These are phyloP conservation scores for Parasarocladium wereldwijsianum DNA, from an alignment of 2,329 filamentous ascomycete species.

Conservation along the genomic window DNA sequence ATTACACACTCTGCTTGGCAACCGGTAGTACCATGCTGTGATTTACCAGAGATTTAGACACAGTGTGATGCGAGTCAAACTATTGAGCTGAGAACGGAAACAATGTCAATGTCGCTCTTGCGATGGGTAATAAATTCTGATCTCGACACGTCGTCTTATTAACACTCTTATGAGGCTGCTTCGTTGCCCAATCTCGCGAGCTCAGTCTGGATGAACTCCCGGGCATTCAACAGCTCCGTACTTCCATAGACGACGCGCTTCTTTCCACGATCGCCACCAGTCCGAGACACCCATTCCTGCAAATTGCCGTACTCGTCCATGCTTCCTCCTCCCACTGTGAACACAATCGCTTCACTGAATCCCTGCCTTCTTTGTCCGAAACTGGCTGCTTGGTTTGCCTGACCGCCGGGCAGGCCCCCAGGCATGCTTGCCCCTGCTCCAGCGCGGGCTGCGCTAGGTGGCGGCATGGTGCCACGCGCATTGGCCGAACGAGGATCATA, in stretches of 20 bases:
- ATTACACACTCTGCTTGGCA: too few species aligned
- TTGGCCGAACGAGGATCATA: slow-evolving; percentile 92
- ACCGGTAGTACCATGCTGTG: too few species aligned
- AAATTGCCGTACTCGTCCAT: slow-evolving; percentile 99
- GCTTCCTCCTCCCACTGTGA: slow-evolving; percentile 86
- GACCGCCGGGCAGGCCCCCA: slow-evolving; percentile 34
- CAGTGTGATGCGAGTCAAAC: too few species aligned
- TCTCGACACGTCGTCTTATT: too few species aligned
- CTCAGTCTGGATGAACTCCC: slow-evolving; percentile 50
- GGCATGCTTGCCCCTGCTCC: slow-evolving; percentile 25
- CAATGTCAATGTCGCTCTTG: too few species aligned
- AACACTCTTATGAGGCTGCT: slow-evolving; percentile 19
- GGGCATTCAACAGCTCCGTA: slow-evolving; percentile 64
- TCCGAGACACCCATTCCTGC: slow-evolving; percentile 85
- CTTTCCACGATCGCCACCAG: slow-evolving; percentile 49
- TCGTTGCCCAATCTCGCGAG: slow-evolving; percentile 48
- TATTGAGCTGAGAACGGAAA: too few species aligned
- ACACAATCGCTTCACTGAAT: slow-evolving; percentile 84
- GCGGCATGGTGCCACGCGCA: slow-evolving; percentile 80
- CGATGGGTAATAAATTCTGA: too few species aligned
- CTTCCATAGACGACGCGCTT: slow-evolving; percentile 88
- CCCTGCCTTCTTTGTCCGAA: slow-evolving; percentile 86
- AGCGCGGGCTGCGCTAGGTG: slow-evolving; percentile 47
- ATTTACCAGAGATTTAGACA: too few species aligned
- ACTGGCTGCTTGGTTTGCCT: slow-evolving; percentile 56